phyloP scores from a whole-genome alignment of 2,329 filamentous ascomycete genomes.

The Pseudohalonectria lignicola region DNA sequence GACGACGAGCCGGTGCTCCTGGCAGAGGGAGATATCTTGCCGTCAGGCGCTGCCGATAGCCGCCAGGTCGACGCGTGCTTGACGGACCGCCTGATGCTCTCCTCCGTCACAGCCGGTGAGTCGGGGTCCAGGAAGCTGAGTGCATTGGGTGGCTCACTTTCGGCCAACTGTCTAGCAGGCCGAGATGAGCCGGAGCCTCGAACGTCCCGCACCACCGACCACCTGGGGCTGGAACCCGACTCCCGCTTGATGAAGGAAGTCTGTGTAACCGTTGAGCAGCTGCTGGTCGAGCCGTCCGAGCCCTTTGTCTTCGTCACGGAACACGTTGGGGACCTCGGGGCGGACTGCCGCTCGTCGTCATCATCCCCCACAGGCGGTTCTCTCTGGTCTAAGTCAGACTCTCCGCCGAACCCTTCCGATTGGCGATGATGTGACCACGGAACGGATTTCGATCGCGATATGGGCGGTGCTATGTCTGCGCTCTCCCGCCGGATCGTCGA shows the following conservation, averaged over 20 bases:
- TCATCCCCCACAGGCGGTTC: neutral
- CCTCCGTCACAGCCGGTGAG: conserved; percentile 33
- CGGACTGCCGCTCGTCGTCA: neutral
- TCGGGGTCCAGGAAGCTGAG: conserved; percentile 49
- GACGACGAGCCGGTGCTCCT: conserved; percentile 23
- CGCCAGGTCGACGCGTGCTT: conserved; percentile 16
- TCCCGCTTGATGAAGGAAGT: conserved; percentile 15
- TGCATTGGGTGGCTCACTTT: conserved; percentile 17
- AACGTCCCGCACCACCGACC: conserved; percentile 9
- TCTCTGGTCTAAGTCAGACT: neutral
- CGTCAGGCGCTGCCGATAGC: conserved; percentile 11
- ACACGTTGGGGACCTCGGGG: conserved; percentile 15
- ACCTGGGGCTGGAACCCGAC: conserved; percentile 2
- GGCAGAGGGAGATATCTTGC: conserved; percentile 16
- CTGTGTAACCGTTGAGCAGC: conserved; percentile 25
- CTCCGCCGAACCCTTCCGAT: neutral
- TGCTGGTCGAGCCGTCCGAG: conserved; percentile 26
- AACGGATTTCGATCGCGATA: neutral
- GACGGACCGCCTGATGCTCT: conserved; percentile 19
- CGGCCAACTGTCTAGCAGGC: too few relatives aligned
- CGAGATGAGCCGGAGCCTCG: neutral
- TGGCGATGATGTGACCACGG: neutral
- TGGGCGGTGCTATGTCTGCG: too few relatives aligned
- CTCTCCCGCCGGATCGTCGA: neutral
- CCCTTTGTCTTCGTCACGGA: conserved; percentile 18